These are phyloP conservation scores for Capronia coronata DNA, from an alignment of 2,329 filamentous ascomycete species.

Conservation along the genomic window DNA sequence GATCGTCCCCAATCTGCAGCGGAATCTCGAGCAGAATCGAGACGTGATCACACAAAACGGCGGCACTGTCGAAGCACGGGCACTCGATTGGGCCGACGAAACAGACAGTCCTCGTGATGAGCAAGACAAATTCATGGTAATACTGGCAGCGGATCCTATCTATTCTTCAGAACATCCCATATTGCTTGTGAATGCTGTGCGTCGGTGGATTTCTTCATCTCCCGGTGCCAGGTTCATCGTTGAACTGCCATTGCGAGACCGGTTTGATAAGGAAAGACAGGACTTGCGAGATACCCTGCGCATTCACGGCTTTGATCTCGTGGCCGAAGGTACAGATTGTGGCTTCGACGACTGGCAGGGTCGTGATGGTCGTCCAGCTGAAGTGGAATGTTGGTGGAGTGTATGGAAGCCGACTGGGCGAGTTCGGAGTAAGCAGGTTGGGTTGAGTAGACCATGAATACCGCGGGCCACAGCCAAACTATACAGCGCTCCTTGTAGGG, in stretches of 20 bases:
- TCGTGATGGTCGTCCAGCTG: conserved; percentile 37
- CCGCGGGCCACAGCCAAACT: no score
- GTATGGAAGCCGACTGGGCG: conserved; percentile 33
- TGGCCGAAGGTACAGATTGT: conserved; percentile 46
- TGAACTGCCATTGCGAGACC: conserved; percentile 73
- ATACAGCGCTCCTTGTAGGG: no score
- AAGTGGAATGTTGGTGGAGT: conserved; percentile 45
- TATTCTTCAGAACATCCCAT: conserved; percentile 78
- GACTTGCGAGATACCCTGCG: conserved; percentile 59
- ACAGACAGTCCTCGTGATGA: conserved; percentile 30
- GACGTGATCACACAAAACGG: conserved; percentile 49
- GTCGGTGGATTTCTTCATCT: conserved; percentile 56
- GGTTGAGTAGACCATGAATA: background rate
- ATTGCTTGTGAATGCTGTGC: conserved; percentile 65
- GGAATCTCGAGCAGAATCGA: conserved; percentile 63
- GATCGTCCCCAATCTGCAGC: conserved; percentile 75
- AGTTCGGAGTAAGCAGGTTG: no score
- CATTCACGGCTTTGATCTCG: conserved; percentile 42
- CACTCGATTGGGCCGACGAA: conserved; percentile 62
- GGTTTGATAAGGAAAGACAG: conserved; percentile 55
- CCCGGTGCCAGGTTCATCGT: conserved; percentile 61
- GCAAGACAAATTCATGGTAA: conserved; percentile 50
- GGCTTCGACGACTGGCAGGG: conserved; percentile 46
- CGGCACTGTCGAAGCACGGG: conserved; percentile 46
- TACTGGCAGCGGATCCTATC: conserved; percentile 78